Evolutionary conservation across 139 green algal species (phyloP).

Genomic region (Chlamydomonas schloesseri): DNA sequence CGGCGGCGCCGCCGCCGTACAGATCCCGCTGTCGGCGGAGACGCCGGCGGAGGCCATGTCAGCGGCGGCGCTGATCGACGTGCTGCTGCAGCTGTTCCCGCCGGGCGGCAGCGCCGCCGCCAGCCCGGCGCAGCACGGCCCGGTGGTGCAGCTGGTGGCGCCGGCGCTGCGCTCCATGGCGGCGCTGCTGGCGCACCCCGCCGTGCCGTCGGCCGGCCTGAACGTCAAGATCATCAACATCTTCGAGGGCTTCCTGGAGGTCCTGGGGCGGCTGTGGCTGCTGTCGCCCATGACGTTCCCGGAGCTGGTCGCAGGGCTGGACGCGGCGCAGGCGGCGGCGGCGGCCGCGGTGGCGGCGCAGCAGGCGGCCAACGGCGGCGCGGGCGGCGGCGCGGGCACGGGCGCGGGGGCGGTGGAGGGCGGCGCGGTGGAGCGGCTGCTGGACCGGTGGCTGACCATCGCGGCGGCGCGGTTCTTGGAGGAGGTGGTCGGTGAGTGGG

Average conservation of each 20-base stretch:
- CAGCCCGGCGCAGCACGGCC: neutral
- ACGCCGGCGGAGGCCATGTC: conserved; percentile 61
- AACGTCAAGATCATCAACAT: conserved; percentile 55
- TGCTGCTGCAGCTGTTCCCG: conserved; percentile 62
- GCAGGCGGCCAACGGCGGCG: neutral
- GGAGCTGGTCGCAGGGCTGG: conserved; percentile 14
- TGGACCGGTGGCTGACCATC: conserved; percentile 58
- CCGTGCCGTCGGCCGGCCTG: conserved; percentile 25
- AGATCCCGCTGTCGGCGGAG: conserved; percentile 48
- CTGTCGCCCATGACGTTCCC: conserved; percentile 9
- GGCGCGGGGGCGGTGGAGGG: neutral
- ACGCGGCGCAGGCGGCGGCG: neutral
- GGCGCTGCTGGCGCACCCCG: conserved; percentile 45
- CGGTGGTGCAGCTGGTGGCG: conserved; percentile 50
- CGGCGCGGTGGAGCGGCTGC: conserved; percentile 17
- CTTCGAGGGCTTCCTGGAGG: conserved; percentile 65
- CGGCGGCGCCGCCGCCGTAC: neutral
- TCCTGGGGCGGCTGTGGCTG: conserved; percentile 45
- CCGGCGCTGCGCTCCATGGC: conserved; percentile 55
- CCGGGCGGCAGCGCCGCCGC: neutral
- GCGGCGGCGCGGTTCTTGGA: conserved; percentile 50
- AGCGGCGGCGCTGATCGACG: conserved; percentile 58
- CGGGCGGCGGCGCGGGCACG: neutral
- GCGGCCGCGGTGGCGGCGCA: neutral
- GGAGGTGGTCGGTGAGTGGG: conserved; percentile 44